Percentiles rank a stretch among this genome's conserved stretches.
These are phyloP conservation scores for Drechslerella stenobrocha DNA, from an alignment of 2,329 filamentous ascomycete genomes.

Conservation along the genomic window DNA sequence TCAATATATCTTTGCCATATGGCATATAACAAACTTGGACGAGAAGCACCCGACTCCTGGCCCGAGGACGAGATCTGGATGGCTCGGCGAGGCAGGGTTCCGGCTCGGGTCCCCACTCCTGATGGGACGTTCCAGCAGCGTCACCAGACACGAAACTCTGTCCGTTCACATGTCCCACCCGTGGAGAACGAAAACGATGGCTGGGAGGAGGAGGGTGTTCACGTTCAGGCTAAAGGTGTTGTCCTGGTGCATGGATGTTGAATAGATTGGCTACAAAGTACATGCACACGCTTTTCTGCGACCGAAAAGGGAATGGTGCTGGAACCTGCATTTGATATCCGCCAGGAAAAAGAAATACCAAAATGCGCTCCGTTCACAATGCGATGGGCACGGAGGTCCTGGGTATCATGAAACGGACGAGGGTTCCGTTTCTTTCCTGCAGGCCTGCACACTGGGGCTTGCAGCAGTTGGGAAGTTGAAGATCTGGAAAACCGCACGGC, in stretches of 20 bases:
- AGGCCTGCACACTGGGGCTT: no score
- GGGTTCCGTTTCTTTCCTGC: no score
- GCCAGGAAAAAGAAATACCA: no score
- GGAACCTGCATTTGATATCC: no score
- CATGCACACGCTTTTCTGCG: no score
- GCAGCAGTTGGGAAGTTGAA: no score
- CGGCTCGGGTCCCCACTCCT: conserved; percentile 39
- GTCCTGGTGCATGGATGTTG: conserved; percentile 13
- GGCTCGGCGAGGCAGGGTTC: conserved; percentile 13
- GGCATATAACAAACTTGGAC: background rate
- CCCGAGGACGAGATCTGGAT: conserved; percentile 41
- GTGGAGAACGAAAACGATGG: conserved; percentile 13
- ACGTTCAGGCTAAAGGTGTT: conserved; percentile 19
- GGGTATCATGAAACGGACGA: no score
- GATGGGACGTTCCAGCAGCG: conserved; percentile 12
- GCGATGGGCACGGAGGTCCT: no score
- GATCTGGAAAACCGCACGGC: no score
- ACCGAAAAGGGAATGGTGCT: no score
- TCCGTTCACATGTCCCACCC: conserved; percentile 46
- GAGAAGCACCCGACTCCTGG: conserved; percentile 12
- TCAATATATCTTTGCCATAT: conserved; percentile 45
- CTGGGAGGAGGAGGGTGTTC: conserved; percentile 13
- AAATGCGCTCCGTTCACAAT: no score
- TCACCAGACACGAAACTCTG: conserved; percentile 24
- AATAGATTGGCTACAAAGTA: no score